Conservation (phyloP, 2,329 filamentous ascomycete genomes). For the Phialophora verrucosa region DNA sequence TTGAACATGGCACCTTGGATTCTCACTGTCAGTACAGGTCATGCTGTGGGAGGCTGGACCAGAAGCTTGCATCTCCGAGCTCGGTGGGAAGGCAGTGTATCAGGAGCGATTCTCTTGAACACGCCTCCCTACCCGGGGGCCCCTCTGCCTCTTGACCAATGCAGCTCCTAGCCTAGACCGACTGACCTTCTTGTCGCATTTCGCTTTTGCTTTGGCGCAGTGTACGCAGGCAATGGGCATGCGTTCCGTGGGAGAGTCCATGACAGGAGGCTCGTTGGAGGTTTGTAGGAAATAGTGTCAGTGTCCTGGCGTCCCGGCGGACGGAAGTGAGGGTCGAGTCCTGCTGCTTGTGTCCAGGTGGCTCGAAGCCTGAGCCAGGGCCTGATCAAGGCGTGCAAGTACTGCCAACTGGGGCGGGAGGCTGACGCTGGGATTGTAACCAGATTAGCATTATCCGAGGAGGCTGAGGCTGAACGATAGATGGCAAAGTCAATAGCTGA, state of each 20-base stretch:
- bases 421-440: slow-evolving; percentile 16
- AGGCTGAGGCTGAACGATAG: slow-evolving; percentile 25
- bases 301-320: neutral
- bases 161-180: neutral
- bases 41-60: neutral
- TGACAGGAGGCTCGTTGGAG: slow-evolving; percentile 8
- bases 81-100: neutral
- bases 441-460: slow-evolving; percentile 36
- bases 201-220: slow-evolving; percentile 42
- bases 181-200: slow-evolving; percentile 42
- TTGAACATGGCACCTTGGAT: slow-evolving; percentile 39
- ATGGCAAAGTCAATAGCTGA: slow-evolving; percentile 10
- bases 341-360: neutral
- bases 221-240: slow-evolving; percentile 41
- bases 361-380: slow-evolving; percentile 16
- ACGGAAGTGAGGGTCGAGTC: slow-evolving; percentile 3
- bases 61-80: neutral
- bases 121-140: neutral
- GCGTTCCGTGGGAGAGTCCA: slow-evolving; percentile 40
- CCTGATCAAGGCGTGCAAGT: slow-evolving; percentile 15
- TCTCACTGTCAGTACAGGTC: slow-evolving; percentile 20
- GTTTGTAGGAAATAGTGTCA: neutral
- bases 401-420: slow-evolving; percentile 17
- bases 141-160: neutral
- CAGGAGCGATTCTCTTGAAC: neutral